These are phyloP conservation scores for Penicillium glabrum DNA, from an alignment of 2,329 filamentous ascomycete species.

Conservation along the genomic window DNA sequence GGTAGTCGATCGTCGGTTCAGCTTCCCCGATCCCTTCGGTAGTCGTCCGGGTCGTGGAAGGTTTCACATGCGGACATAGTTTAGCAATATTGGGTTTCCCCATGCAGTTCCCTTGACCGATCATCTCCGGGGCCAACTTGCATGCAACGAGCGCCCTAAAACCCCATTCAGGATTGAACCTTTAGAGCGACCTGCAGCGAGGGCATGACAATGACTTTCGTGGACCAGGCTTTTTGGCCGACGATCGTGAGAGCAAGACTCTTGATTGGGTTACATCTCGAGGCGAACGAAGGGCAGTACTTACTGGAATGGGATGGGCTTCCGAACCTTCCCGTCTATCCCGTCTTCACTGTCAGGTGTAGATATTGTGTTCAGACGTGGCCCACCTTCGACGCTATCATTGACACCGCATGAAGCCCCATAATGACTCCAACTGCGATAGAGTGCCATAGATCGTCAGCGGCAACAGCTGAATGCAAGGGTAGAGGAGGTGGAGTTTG, in stretches of 20 bases:
- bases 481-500: background rate
- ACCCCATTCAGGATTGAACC: background rate
- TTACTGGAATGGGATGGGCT: background rate
- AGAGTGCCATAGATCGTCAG: background rate
- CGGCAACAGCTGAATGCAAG: background rate
- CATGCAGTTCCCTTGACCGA: slow-evolving; percentile 1
- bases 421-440: background rate
- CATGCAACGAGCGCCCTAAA: background rate
- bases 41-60: slow-evolving; percentile 6
- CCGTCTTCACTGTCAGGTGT: background rate
- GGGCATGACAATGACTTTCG: background rate
- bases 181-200: slow-evolving; percentile 1
- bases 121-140: slow-evolving; percentile 4
- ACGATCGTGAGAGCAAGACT: slow-evolving; percentile 2
- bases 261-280: slow-evolving; percentile 4
- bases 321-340: slow-evolving; percentile 1
- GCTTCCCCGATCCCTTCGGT: slow-evolving; percentile 5
- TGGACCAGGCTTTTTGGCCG: background rate
- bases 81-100: slow-evolving; percentile 4
- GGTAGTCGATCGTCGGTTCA: background rate
- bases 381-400: background rate
- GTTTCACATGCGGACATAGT: background rate
- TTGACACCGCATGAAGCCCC: background rate
- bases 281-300: background rate
- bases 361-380: background rate